phyloP scores from a whole-genome alignment of 345 rosid genomes.

The Conringia planisiliqua region DNA sequence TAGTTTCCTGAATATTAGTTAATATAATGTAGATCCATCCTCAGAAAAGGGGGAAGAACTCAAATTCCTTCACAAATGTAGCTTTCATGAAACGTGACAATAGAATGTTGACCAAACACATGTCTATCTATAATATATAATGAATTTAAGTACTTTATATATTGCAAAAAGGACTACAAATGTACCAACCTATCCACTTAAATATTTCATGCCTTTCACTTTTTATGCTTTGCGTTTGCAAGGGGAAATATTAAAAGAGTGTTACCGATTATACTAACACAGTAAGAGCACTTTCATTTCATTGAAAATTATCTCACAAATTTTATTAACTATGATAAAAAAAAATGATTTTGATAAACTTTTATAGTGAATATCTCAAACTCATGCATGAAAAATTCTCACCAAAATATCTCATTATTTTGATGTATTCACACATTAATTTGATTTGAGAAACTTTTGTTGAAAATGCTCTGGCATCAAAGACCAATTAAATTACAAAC shows the following conservation, averaged over 20 bases:
- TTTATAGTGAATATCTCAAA: no score
- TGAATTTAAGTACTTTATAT: not conserved
- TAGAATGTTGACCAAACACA: conserved; percentile 14
- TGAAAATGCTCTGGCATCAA: no score
- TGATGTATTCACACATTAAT: no score
- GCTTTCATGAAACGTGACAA: conserved; percentile 31
- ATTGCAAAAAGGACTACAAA: not conserved
- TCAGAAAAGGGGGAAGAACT: not conserved
- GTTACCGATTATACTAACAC: not conserved
- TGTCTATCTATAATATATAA: not conserved
- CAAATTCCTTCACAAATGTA: conserved; percentile 18
- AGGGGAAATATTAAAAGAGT: not conserved
- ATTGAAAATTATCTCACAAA: no score
- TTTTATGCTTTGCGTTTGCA: not conserved
- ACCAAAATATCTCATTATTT: no score
- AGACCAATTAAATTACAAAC: not conserved
- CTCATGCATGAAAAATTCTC: no score
- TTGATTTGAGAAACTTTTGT: no score
- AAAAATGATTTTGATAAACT: no score
- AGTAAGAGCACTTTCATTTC: no score
- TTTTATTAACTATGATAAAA: no score
- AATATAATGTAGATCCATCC: not conserved
- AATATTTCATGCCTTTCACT: not conserved
- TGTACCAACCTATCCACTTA: not conserved
- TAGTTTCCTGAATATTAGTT: not conserved